Base-by-base conservation (phyloP, 768 basidiomycete species). In the Leccinum obscurum region DNA sequence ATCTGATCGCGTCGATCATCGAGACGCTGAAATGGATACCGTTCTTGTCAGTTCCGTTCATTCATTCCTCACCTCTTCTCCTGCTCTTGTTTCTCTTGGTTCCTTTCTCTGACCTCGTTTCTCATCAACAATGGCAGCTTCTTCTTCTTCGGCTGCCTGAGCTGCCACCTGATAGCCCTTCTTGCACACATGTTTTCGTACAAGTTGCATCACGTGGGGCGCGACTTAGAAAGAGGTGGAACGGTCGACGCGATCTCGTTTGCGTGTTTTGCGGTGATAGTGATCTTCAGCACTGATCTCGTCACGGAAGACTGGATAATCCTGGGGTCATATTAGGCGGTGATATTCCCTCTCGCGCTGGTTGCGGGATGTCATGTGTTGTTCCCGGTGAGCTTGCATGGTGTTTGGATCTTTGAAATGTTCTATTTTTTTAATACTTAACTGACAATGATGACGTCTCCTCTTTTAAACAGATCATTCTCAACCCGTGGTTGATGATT, bases 181-280 rank as follows among this genome's bases (percentile, higher is more conserved):
- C 76, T 83, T 24, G 79, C 83, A 0, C 85, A 87, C 72, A 46
- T 86, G 55, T 81, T 85, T 68, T 83, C 83, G 28, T 86, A 85
- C 71, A 81, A 87, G 24, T 26, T 26, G 24, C 71, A 81, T 83
- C 64, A 75, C 73, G 6, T 87, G 85, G 86, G 78, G 80, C 2
- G 79, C 84, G 14, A 87, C 85, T 6, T 81, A 84, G 68, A 95
- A 93, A 81, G 90, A 92, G 72, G 92, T 95, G 41, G 89, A 94
- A 71, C 82, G 85, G 34, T 91, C 89, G 24, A 26, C 28, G 59
- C 82, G 20, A 57, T 90, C 22, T 86, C 83, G 51, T 76, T 85
- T 64, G 57, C 79, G 17, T 62, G 78, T 11, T 77, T 88, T 61
- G 79, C 75, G 9, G 78, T 71, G 49, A 87, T 93, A 70, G 72